phyloP scores from a whole-genome alignment of 225 moss, liverwort and hornwort species.

The Lunularia cruciata region DNA sequence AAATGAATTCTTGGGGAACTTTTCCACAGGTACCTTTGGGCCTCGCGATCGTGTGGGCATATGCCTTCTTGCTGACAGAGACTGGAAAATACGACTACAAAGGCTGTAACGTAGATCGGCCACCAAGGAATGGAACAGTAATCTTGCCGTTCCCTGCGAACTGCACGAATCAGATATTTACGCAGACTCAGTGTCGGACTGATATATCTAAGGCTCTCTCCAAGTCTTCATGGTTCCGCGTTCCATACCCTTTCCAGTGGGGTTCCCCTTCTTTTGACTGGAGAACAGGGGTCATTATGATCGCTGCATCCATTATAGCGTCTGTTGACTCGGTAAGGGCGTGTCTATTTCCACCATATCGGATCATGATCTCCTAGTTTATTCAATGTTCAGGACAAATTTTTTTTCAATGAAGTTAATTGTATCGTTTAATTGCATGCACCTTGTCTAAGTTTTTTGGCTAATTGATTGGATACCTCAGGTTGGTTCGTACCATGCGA shows the following conservation, averaged over 20 bases:
- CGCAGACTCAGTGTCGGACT: constrained; percentile 80
- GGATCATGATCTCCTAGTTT: background rate
- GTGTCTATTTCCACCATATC: background rate
- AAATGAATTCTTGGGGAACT: too few relatives aligned
- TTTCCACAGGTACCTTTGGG: constrained; percentile 81
- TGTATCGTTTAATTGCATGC: too few relatives aligned
- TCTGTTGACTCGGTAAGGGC: constrained; percentile 74
- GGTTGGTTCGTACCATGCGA: constrained; percentile 84
- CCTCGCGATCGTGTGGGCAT: constrained; percentile 75
- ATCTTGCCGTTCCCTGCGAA: constrained; percentile 32
- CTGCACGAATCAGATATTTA: constrained; percentile 53
- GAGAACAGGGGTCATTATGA: constrained; percentile 74
- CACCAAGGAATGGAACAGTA: constrained; percentile 37
- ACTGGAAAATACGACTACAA: constrained; percentile 67
- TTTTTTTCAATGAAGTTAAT: too few relatives aligned
- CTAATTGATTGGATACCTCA: constrained; percentile 20
- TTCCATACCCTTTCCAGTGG: constrained; percentile 93
- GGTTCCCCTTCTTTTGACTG: constrained; percentile 72
- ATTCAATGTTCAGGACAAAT: too few relatives aligned
- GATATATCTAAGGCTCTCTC: constrained; percentile 68
- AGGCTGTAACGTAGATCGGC: constrained; percentile 54
- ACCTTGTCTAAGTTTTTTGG: background rate
- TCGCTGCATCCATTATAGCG: constrained; percentile 67
- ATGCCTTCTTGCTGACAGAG: constrained; percentile 83
- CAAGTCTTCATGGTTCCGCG: constrained; percentile 66